A percentile compares a stretch with the other conserved stretches of the same genome.
phyloP scores from a whole-genome alignment of 75 land plant genomes.

The Chamaecyparis obtusa region DNA sequence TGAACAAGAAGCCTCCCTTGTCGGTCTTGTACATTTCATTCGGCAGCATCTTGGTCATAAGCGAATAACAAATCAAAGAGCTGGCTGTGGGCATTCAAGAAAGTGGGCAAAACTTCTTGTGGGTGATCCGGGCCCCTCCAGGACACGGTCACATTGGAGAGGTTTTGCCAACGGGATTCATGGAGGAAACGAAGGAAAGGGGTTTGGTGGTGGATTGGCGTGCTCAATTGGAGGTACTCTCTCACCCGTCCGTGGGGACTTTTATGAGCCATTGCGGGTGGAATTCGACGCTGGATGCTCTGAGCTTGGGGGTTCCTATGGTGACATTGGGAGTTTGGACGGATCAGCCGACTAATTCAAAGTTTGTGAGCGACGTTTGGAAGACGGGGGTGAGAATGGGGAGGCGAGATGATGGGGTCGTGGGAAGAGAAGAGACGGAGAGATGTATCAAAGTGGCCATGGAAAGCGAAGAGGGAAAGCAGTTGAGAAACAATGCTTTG shows the following conservation, averaged over 20 bases:
- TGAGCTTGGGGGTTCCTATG: constrained; percentile 35
- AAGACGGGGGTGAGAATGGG: constrained; percentile 19
- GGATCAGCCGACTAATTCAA: constrained; percentile 29
- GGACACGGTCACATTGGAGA: neutral
- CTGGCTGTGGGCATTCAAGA: constrained; percentile 4
- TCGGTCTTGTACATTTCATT: constrained; percentile 16
- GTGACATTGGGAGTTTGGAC: constrained; percentile 23
- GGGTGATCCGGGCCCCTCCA: constrained; percentile 14
- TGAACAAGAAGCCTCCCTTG: neutral
- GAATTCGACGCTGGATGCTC: constrained; percentile 30
- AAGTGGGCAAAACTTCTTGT: constrained; percentile 1
- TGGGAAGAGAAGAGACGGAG: constrained; percentile 24
- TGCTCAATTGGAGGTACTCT: constrained; percentile 28
- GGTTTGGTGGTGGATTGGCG: constrained; percentile 5
- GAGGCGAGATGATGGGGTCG: constrained; percentile 2
- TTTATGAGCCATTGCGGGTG: constrained; percentile 40
- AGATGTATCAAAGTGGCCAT: constrained; percentile 26
- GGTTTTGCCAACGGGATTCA: neutral
- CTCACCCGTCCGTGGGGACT: constrained; percentile 24
- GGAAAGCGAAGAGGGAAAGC: constrained; percentile 23
- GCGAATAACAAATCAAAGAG: neutral
- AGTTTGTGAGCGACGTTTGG: constrained; percentile 17
- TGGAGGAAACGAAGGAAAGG: neutral
- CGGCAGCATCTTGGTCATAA: constrained; percentile 10
- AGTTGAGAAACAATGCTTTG: constrained; percentile 14